Evolutionary conservation across 345 rosid genomes (phyloP).

Genomic region (Rhodamnia rubescens): DNA sequence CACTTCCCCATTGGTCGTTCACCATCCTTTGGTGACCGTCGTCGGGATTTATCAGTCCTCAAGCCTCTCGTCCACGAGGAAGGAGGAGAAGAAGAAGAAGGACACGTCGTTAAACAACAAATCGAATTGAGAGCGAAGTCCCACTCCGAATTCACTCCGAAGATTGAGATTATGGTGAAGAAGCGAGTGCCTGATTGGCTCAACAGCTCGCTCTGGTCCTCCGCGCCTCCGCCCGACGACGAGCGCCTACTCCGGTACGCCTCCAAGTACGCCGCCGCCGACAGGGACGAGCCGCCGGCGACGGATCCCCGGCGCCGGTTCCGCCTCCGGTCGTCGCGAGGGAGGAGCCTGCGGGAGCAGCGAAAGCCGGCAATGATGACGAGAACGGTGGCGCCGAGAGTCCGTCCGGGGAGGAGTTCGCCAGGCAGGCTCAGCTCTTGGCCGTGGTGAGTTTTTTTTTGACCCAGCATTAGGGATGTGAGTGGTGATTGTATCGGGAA

Average conservation of each 20-base stretch:
- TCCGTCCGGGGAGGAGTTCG: conserved; percentile 51
- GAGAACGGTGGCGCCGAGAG: conserved; percentile 19
- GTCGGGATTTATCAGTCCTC: neutral
- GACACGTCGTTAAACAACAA: neutral
- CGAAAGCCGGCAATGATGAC: conserved; percentile 2
- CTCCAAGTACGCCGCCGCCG: conserved; percentile 14
- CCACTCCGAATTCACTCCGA: neutral
- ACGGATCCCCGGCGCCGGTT: conserved; percentile 18
- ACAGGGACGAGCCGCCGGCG: conserved; percentile 10
- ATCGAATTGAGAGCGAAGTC: neutral
- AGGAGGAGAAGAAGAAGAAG: neutral
- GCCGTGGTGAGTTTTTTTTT: conserved; percentile 42
- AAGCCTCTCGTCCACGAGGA: neutral
- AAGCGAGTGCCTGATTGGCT: conserved; percentile 94
- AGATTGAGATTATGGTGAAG: conserved; percentile 41
- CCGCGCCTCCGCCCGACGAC: conserved; percentile 38
- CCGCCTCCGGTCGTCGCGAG: neutral
- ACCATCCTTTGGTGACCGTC: neutral
- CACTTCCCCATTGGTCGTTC: neutral
- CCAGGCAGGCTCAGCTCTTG: conserved; percentile 67
- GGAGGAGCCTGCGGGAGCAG: neutral
- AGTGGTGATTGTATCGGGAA: neutral
- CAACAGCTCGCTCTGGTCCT: conserved; percentile 88
- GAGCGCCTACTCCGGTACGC: conserved; percentile 24
- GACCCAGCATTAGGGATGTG: neutral